Evolutionary conservation across 2,329 filamentous ascomycete species (phyloP).

Genomic region (Rutstroemia sp.): DNA sequence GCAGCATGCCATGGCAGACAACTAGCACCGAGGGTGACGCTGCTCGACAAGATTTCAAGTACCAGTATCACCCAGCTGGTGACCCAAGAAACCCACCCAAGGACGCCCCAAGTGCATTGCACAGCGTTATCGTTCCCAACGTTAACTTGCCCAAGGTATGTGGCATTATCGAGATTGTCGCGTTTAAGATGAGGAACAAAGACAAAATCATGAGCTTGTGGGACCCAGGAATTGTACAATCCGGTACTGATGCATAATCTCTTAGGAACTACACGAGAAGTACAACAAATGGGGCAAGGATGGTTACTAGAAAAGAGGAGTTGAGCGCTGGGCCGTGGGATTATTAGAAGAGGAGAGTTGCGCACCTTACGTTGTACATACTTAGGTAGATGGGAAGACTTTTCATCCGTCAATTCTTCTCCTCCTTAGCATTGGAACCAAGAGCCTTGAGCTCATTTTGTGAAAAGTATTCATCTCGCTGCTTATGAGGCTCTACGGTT

Average conservation of each 20-base stretch:
- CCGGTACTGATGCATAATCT: constrained; percentile 11
- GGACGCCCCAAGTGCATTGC: constrained; percentile 90
- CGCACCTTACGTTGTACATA: constrained; percentile 19
- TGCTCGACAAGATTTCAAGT: constrained; percentile 47
- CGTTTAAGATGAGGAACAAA: neutral
- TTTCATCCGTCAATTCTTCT: neutral
- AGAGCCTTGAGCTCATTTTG: no score
- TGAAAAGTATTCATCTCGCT: no score
- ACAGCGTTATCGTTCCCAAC: constrained; percentile 88
- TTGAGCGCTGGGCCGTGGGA: constrained; percentile 23
- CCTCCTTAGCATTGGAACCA: neutral
- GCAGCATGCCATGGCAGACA: constrained; percentile 88
- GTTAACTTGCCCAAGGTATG: constrained; percentile 84
- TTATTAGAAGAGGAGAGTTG: constrained; percentile 6
- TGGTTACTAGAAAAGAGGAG: constrained; percentile 44
- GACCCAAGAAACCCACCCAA: constrained; percentile 67
- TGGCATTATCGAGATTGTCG: neutral
- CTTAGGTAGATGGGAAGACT: constrained; percentile 15
- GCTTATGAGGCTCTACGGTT: no score
- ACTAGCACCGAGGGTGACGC: constrained; percentile 57
- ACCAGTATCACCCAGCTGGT: constrained; percentile 61
- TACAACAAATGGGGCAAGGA: constrained; percentile 99
- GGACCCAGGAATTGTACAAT: neutral
- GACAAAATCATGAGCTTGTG: neutral
- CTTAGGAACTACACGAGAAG: constrained; percentile 81